Evolutionary conservation across 1,284 basidiomycete genomes (phyloP).

Genomic region (Mycosarcoma mackinlayi): DNA sequence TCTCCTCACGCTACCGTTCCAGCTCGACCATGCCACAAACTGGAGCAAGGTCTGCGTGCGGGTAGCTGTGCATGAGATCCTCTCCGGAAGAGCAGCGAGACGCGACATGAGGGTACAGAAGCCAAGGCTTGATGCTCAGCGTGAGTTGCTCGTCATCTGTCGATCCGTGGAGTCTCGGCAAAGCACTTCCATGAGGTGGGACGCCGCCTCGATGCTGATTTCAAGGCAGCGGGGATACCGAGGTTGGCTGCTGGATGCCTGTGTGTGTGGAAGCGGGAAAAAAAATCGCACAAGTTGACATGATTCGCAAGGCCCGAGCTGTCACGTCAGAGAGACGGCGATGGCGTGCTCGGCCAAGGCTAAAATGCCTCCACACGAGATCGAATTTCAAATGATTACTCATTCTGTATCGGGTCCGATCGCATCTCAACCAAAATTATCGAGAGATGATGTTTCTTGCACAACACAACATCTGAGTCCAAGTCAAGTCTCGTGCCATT

Average conservation of each 20-base stretch:
- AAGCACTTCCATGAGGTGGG: neutral
- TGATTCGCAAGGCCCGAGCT: slow-evolving; percentile 11
- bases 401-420: slow-evolving; percentile 10
- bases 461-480: neutral
- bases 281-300: slow-evolving; percentile 9
- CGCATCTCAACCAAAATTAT: neutral
- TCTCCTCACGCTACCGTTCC: too few species aligned
- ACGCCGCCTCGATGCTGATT: neutral
- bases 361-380: neutral
- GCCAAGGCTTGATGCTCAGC: too few species aligned
- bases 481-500: slow-evolving; percentile 1
- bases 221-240: neutral
- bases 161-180: slow-evolving; percentile 14
- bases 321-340: slow-evolving; percentile 26
- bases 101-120: too few species aligned
- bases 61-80: too few species aligned
- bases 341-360: slow-evolving; percentile 26
- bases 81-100: too few species aligned
- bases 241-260: neutral
- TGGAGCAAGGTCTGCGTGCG: too few species aligned
- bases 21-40: too few species aligned
- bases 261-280: neutral
- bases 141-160: slow-evolving; percentile 10
- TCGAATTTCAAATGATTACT: neutral
- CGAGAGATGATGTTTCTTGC: slow-evolving; percentile 1